Conservation (phyloP, 2,329 filamentous ascomycete species). For the Raffaelea albimanens region DNA sequence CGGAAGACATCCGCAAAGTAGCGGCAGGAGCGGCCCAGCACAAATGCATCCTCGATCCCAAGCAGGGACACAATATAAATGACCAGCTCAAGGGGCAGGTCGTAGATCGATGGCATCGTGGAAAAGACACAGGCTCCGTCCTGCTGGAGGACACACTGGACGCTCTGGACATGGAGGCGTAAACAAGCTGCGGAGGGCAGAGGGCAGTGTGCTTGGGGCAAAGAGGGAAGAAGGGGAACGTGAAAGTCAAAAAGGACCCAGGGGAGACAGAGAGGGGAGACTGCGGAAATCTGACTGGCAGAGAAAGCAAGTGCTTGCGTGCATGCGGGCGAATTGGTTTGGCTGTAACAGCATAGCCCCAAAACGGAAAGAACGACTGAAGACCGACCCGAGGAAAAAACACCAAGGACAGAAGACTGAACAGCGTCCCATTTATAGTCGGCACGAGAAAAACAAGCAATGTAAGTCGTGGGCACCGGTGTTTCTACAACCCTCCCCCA, state of each 20-base stretch:
- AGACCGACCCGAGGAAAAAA: neutral
- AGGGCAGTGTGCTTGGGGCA: too few species aligned
- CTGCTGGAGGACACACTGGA: neutral
- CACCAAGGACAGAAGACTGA: neutral
- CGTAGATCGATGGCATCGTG: constrained; percentile 15
- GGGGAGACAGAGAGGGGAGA: too few species aligned
- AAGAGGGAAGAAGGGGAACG: too few species aligned
- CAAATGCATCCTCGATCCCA: constrained; percentile 47
- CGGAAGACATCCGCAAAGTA: constrained; percentile 39
- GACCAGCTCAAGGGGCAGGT: constrained; percentile 56
- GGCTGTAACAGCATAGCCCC: too few species aligned
- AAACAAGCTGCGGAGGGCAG: too few species aligned
- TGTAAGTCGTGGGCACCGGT: neutral
- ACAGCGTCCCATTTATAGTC: neutral
- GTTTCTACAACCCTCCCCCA: too few species aligned
- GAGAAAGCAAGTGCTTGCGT: too few species aligned
- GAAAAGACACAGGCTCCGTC: neutral
- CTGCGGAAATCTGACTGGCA: too few species aligned
- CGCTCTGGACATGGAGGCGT: neutral
- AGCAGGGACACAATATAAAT: constrained; percentile 46
- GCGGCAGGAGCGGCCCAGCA: constrained; percentile 42
- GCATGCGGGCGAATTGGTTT: too few species aligned
- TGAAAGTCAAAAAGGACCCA: too few species aligned
- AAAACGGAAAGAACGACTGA: neutral
- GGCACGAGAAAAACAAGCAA: neutral